These are phyloP conservation scores for Lycium barbarum DNA, from an alignment of 257 asterid species.

Conservation along the genomic window DNA sequence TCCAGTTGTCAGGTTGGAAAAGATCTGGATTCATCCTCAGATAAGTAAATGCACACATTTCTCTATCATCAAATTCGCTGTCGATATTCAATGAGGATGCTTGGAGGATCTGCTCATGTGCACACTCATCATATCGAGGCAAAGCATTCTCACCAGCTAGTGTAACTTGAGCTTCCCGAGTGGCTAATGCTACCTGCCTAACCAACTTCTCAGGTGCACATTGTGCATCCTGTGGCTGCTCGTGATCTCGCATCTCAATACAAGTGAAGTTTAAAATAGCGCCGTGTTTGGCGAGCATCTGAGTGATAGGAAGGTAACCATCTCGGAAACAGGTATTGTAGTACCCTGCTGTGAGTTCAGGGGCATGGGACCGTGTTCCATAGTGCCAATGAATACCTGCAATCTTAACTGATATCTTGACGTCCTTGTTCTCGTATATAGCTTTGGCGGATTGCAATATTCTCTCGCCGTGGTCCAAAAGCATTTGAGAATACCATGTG, in stretches of 20 bases:
- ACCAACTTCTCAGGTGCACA: conserved; percentile 94
- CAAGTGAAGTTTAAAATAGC: conserved; percentile 94
- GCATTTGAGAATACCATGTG: conserved; percentile 88
- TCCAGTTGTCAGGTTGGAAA: conserved; percentile 93
- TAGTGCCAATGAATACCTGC: conserved; percentile 99
- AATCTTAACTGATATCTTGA: conserved; percentile 80
- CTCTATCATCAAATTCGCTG: conserved; percentile 43
- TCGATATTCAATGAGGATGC: conserved; percentile 60
- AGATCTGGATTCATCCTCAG: conserved; percentile 86
- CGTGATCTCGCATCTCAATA: conserved; percentile 92
- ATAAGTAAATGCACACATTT: conserved; percentile 96
- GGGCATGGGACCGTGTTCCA: conserved; percentile 94
- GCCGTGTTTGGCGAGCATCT: conserved; percentile 81
- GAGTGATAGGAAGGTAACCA: conserved; percentile 92
- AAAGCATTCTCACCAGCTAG: conserved; percentile 95
- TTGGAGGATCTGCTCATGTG: conserved; percentile 75
- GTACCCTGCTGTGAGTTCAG: conserved; percentile 94
- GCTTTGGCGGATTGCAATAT: conserved; percentile 63
- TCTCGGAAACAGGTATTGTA: conserved; percentile 83
- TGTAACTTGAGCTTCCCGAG: conserved; percentile 74
- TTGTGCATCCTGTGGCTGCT: conserved; percentile 90
- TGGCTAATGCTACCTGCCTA: conserved; percentile 79
- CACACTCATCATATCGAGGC: conserved; percentile 77
- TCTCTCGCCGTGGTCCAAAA: conserved; percentile 83
- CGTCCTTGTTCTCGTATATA: conserved; percentile 53